These are phyloP conservation scores for Melampsora abietis-canadensis DNA, from an alignment of 1,284 basidiomycete genomes.

Conservation along the genomic window DNA sequence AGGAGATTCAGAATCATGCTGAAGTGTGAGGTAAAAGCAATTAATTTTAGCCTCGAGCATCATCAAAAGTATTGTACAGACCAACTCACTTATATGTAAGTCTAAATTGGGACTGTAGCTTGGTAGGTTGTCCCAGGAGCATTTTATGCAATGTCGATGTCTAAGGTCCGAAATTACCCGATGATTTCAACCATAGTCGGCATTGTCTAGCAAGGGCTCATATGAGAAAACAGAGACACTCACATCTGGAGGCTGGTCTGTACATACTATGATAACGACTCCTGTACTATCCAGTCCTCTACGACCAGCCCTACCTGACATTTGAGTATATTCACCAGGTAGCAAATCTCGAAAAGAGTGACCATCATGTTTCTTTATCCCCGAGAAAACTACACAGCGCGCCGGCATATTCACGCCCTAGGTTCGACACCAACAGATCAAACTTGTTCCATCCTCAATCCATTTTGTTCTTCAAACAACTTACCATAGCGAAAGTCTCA, in stretches of 20 bases:
- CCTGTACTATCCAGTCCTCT: constrained; percentile 92
- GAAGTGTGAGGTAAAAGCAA: too few species aligned
- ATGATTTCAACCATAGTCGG: background rate
- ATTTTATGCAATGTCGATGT: constrained; percentile 72
- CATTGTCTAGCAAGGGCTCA: background rate
- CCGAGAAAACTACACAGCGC: constrained; percentile 92
- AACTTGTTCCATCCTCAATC: background rate
- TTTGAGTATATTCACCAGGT: constrained; percentile 69
- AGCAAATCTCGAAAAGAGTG: constrained; percentile 74
- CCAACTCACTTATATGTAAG: constrained; percentile 75
- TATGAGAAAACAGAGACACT: constrained; percentile 46
- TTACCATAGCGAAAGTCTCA: constrained; percentile 97
- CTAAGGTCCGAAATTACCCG: constrained; percentile 55
- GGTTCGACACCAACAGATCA: constrained; percentile 34
- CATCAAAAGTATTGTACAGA: background rate
- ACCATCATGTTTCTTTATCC: constrained; percentile 93
- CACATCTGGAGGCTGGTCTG: constrained; percentile 80
- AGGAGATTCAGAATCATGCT: constrained; percentile 93
- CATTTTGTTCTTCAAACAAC: constrained; percentile 45
- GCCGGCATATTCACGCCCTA: constrained; percentile 99
- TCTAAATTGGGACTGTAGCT: constrained; percentile 93
- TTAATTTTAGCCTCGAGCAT: background rate
- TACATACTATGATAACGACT: constrained; percentile 83
- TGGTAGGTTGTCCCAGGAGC: constrained; percentile 88
- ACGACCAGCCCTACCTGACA: constrained; percentile 96